Evolutionary conservation across 495 filamentous ascomycete genomes (phyloP), one percentile per base, ranked within the genome.

Genomic region (Parachaetomium inaequale): DNA sequence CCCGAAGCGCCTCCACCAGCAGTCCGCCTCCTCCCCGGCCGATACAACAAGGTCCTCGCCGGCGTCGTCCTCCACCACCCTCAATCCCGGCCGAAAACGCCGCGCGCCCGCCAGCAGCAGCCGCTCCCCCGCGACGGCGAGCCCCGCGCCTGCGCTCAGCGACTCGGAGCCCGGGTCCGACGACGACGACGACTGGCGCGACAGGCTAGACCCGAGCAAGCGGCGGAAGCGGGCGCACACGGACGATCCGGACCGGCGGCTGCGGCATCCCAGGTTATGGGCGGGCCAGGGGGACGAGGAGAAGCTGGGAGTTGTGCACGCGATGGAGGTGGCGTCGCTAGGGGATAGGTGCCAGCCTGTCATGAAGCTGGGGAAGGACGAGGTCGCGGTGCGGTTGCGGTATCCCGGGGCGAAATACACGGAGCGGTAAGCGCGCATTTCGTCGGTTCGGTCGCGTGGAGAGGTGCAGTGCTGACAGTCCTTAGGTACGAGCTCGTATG

Each of bases 401-500:
- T 93, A 93, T 73, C 90, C 91, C 5, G 88, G 88, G 68, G 80
- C 81, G 59, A 85, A 84, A 25, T 79, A 84, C 61, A 79, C 80
- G 58, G 90, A 93, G 71, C 82, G 79, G 88, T 91, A 84, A 59
- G 88, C 88, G 81, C 62, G 75, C 58, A 23, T 2, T 61, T 25
- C 54, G 34, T 21, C 19, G 45, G 26, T 2, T 8, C 6, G 6
- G 26, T 54, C 23, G 11, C 19, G 4, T 5, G 5, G 15, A 7
- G 21, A 4, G 17, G 17, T 2, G 12, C 17, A 11, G 57, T 55
- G 49, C 66, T 72, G 63, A 68, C 67, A 25, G 25, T 56, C 50
- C 55, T n/a, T 40, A 90, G 88, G 64, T 98, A 91, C 68, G 80
- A 93, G 59, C 84, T 93, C 8, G 88, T 93, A 32, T 82, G 82